Conservation (phyloP, 257 asterid genomes). For the Agastache rugosa region DNA sequence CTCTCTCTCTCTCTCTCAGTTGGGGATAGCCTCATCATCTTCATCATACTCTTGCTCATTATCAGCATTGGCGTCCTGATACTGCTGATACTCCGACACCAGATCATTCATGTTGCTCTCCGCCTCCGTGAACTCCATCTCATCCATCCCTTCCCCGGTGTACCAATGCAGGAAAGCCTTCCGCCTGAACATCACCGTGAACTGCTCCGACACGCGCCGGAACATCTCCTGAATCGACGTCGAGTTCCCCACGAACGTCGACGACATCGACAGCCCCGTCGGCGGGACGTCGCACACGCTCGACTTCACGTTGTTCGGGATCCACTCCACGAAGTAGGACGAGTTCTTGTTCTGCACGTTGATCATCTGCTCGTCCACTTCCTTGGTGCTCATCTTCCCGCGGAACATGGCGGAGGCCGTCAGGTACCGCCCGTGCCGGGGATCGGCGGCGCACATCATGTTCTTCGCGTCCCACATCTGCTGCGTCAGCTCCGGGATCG, state of each 20-base stretch:
- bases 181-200: slow-evolving; percentile 72
- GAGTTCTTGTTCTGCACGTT: slow-evolving; percentile 82
- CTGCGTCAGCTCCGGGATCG: slow-evolving; percentile 75
- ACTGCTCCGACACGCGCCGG: slow-evolving; percentile 70
- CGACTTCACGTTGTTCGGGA: slow-evolving; percentile 75
- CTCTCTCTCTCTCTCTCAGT: background rate
- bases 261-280: slow-evolving; percentile 75
- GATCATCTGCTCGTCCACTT: slow-evolving; percentile 79
- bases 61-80: slow-evolving; percentile 71
- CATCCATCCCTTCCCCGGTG: slow-evolving; percentile 75
- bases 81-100: slow-evolving; percentile 82
- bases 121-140: slow-evolving; percentile 80
- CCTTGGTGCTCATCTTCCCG: slow-evolving; percentile 77
- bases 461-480: slow-evolving; percentile 85
- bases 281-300: slow-evolving; percentile 84
- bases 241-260: slow-evolving; percentile 77
- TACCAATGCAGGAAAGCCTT: slow-evolving; percentile 83
- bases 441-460: slow-evolving; percentile 88
- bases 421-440: slow-evolving; percentile 79
- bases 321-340: slow-evolving; percentile 82
- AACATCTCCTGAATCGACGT: slow-evolving; percentile 81
- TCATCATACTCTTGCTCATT: slow-evolving; percentile 54
- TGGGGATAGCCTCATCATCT: slow-evolving; percentile 42
- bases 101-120: slow-evolving; percentile 78
- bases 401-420: slow-evolving; percentile 84